Percentiles rank a stretch among this genome's conserved stretches.
Conservation (phyloP, 2,329 filamentous ascomycete species). For the Teratosphaeria epicoccoides region DNA sequence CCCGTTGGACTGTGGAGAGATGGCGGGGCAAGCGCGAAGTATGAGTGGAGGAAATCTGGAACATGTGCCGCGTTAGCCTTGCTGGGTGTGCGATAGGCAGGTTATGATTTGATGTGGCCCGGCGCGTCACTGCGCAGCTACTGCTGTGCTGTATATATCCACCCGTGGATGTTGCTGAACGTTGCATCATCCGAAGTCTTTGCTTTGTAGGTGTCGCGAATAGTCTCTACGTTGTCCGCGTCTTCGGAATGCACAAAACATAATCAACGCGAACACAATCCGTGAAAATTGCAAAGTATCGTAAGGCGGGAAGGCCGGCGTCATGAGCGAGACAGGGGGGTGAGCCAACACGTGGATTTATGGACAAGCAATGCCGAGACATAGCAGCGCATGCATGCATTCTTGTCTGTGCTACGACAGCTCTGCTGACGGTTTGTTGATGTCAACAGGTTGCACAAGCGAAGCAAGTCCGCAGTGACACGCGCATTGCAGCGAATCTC, state of each 20-base stretch:
- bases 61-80: background rate
- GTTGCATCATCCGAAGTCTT: background rate
- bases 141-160: too few relatives aligned
- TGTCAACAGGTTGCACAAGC: conserved; percentile 27
- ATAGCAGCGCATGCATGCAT: background rate
- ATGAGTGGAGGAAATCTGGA: background rate
- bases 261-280: background rate
- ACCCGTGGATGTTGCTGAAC: too few relatives aligned
- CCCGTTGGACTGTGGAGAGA: background rate
- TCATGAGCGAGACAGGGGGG: background rate
- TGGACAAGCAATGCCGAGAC: background rate
- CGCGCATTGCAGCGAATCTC: conserved; percentile 44
- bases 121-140: background rate
- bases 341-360: background rate
- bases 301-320: background rate
- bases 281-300: too few relatives aligned
- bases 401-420: background rate
- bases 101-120: background rate
- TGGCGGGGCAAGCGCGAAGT: background rate
- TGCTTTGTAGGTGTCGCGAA: background rate
- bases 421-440: background rate
- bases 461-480: conserved; percentile 42
- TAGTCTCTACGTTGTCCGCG: too few relatives aligned
- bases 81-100: background rate
- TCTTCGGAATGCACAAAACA: background rate